A percentile compares a stretch with the other conserved stretches of the same genome.
These are phyloP conservation scores for Paracorniculantispora psalliotae DNA, from an alignment of 2,329 filamentous ascomycete genomes.

Conservation along the genomic window DNA sequence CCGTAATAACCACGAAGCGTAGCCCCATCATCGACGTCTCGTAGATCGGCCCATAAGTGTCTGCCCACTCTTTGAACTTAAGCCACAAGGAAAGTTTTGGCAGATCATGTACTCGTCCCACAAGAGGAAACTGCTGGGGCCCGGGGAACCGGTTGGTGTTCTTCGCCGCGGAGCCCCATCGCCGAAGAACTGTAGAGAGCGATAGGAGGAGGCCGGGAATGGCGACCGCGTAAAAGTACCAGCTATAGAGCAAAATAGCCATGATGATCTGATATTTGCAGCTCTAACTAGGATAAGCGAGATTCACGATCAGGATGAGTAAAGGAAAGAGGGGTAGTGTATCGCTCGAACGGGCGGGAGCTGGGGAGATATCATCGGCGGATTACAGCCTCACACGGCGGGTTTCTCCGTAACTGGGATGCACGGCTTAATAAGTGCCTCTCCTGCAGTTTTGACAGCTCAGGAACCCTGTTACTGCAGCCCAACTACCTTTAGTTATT, in stretches of 20 bases:
- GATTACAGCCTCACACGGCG: neutral
- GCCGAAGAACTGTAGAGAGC: slow-evolving; percentile 30
- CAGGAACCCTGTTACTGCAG: no score
- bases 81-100: slow-evolving; percentile 43
- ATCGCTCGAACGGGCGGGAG: neutral
- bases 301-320: neutral
- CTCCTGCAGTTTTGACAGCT: neutral
- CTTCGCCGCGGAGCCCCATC: slow-evolving; percentile 20
- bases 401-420: neutral
- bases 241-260: neutral
- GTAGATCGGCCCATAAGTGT: slow-evolving; percentile 39
- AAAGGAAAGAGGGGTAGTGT: neutral
- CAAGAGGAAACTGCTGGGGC: slow-evolving; percentile 41
- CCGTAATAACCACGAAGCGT: slow-evolving; percentile 41
- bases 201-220: slow-evolving; percentile 37
- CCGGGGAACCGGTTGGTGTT: slow-evolving; percentile 34
- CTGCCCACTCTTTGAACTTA: slow-evolving; percentile 46
- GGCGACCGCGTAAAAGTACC: slow-evolving; percentile 22
- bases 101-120: slow-evolving; percentile 45
- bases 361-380: neutral
- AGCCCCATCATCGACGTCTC: slow-evolving; percentile 35
- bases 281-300: no score
- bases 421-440: neutral
- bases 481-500: no score
- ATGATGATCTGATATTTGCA: no score